A percentile compares a stretch with the other conserved stretches of the same genome.
Conservation (phyloP, 2,329 filamentous ascomycete species). For the Tolypocladium tropicale region DNA sequence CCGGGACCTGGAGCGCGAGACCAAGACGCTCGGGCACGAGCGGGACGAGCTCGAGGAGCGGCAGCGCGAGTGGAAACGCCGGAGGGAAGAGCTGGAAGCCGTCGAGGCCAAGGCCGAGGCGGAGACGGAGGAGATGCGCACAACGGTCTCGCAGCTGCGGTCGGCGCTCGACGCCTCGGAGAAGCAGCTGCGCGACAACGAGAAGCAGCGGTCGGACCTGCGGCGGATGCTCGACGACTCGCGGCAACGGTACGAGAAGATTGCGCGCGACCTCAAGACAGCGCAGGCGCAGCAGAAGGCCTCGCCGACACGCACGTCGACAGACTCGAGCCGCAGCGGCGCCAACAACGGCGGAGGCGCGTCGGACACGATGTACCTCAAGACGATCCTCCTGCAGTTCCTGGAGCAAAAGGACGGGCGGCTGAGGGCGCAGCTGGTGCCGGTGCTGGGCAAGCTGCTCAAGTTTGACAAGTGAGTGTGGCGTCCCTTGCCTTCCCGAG, state of each 20-base stretch:
- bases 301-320: conserved; percentile 32
- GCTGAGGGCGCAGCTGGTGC: conserved; percentile 64
- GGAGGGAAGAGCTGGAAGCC: conserved; percentile 66
- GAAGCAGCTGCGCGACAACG: conserved; percentile 69
- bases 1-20: conserved; percentile 69
- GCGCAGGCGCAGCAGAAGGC: conserved; percentile 30
- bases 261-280: conserved; percentile 55
- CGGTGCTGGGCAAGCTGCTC: conserved; percentile 65
- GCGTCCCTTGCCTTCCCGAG: too few species aligned
- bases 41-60: conserved; percentile 66
- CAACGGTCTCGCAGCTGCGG: conserved; percentile 67
- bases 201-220: conserved; percentile 71
- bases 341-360: conserved; percentile 9
- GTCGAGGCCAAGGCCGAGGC: conserved; percentile 56
- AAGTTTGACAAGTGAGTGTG: conserved; percentile 62
- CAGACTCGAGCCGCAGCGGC: conserved; percentile 26
- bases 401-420: conserved; percentile 71
- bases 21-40: conserved; percentile 61
- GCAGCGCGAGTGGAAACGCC: conserved; percentile 63
- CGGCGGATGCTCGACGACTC: conserved; percentile 69
- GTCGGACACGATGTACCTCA: conserved; percentile 55
- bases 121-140: conserved; percentile 66
- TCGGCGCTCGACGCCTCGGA: conserved; percentile 81
- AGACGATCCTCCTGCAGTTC: conserved; percentile 74
- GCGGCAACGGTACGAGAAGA: conserved; percentile 65